Base-by-base conservation (phyloP, 1,284 basidiomycete species). In the Moesziomyces globuligerus region DNA sequence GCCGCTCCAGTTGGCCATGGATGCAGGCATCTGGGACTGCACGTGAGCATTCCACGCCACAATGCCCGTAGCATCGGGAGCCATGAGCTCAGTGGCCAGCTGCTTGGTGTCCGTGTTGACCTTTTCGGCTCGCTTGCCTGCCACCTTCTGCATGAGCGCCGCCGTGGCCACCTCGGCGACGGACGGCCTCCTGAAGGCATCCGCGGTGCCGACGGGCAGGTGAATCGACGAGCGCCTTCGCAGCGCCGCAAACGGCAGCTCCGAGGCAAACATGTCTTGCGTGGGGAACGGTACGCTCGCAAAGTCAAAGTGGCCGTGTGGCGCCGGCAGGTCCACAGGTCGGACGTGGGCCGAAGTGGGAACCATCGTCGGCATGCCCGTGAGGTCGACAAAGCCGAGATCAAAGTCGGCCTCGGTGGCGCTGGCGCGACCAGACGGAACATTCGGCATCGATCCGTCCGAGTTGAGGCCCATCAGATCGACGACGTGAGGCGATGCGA, bases 321-420 rank as follows among this genome's bases (percentile, higher is more conserved):
- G 69, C 10, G 62, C 69, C 7, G 69, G 69, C 11, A 72, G 58
- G 39, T 67, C 69, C 20, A 72, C 40, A 3, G 62, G 69, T 25
- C 69, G 62, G 29, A 72, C 69, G n/a, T 72, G 69, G 1, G 69
- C 69, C 45, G 69, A 72, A 2, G 69, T 72, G n/a, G 69, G 69
- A 4, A 67, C 62, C n/a, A 61, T 44, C 8, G 54, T 58, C 0
- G 57, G 69, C 24, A 56, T 24, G n/a, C 44, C 48, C 6, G 51
- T 20, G 21, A 66, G 48, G n/a, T 58, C 52, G 26, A 66, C 47
- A 17, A 61, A 29, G 23, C 62, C 54, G 15, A 66, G 23, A 23
- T 57, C 36, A 26, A 65, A 54, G 36, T 67, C 69, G 20, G 69
- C 58, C 15, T 66, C 54, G 25, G 49, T 54, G 7, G 62, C 62